Percentiles rank a stretch among this genome's conserved stretches.
These are phyloP conservation scores for Tirmania nivea DNA, from an alignment of 495 filamentous ascomycete genomes.

Conservation along the genomic window DNA sequence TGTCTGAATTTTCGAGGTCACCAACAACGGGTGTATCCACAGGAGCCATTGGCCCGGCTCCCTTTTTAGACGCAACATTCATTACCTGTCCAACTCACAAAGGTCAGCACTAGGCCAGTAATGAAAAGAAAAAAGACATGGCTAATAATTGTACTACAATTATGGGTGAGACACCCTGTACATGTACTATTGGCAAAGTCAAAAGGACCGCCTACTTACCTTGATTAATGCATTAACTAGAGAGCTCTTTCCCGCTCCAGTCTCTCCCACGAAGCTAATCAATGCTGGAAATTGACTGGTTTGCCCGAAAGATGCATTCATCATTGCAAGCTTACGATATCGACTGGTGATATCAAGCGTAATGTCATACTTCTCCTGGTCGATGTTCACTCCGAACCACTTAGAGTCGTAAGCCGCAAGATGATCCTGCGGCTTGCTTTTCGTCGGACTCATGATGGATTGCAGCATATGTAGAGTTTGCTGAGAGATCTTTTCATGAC, in stretches of 20 bases:
- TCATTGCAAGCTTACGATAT: neutral
- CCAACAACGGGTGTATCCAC: slow-evolving; percentile 21
- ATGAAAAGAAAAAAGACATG: no score
- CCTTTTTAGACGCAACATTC: slow-evolving; percentile 2
- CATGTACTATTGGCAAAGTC: no score
- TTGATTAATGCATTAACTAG: slow-evolving; percentile 33
- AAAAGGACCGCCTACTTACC: slow-evolving; percentile 10
- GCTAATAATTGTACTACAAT: no score
- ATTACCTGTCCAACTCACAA: neutral
- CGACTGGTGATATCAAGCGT: neutral
- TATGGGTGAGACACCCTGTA: no score
- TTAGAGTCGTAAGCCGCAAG: neutral
- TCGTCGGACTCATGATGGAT: neutral
- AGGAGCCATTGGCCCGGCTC: slow-evolving; percentile 11
- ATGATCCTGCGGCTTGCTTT: neutral
- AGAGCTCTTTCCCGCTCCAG: slow-evolving; percentile 37
- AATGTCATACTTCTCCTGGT: neutral
- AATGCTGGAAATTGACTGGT: slow-evolving; percentile 19
- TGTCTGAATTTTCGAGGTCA: slow-evolving; percentile 17
- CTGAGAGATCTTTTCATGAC: neutral
- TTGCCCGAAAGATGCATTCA: neutral
- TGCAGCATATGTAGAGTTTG: neutral
- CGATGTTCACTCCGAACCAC: neutral
- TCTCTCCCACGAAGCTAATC: slow-evolving; percentile 25
- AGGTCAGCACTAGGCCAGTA: no score